Percentiles rank a stretch among this genome's conserved stretches.
Conservation (phyloP, 2,329 filamentous ascomycete species). For the Mycosphaerella arachidis region DNA sequence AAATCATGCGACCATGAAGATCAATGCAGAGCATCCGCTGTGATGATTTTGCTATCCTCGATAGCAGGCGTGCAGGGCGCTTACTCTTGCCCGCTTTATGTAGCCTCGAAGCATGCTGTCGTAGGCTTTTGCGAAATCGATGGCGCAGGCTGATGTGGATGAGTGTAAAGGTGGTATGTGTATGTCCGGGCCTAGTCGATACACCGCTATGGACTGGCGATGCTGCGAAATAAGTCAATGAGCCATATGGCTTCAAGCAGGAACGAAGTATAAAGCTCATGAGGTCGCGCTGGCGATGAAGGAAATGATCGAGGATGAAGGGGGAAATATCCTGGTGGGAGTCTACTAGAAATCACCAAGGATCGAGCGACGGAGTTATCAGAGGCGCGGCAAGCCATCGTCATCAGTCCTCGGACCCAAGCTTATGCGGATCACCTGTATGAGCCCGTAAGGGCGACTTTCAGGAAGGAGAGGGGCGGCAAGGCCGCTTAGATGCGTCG, state of each 20-base stretch:
- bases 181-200: constrained; percentile 31
- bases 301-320: constrained; percentile 22
- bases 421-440: constrained; percentile 14
- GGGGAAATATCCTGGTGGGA: constrained; percentile 7
- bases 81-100: constrained; percentile 35
- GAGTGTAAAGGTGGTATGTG: constrained; percentile 34
- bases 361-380: constrained; percentile 7
- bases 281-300: constrained; percentile 29
- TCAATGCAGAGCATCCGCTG: constrained; percentile 39
- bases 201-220: constrained; percentile 30
- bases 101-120: constrained; percentile 38
- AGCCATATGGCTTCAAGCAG: constrained; percentile 18
- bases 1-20: constrained; percentile 20
- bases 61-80: constrained; percentile 31
- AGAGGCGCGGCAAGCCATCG: constrained; percentile 9
- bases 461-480: constrained; percentile 6
- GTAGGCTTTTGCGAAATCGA: constrained; percentile 37
- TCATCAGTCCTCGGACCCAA: constrained; percentile 8
- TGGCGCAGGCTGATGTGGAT: constrained; percentile 31
- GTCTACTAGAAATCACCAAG: constrained; percentile 7
- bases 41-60: constrained; percentile 33
- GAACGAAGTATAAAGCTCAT: constrained; percentile 20
- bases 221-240: constrained; percentile 13
- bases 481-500: neutral
- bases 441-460: constrained; percentile 19